Percentiles rank a stretch among this genome's conserved stretches.
phyloP scores from a whole-genome alignment of 192 early-diverging fungal species.

The Linnemannia zychae region DNA sequence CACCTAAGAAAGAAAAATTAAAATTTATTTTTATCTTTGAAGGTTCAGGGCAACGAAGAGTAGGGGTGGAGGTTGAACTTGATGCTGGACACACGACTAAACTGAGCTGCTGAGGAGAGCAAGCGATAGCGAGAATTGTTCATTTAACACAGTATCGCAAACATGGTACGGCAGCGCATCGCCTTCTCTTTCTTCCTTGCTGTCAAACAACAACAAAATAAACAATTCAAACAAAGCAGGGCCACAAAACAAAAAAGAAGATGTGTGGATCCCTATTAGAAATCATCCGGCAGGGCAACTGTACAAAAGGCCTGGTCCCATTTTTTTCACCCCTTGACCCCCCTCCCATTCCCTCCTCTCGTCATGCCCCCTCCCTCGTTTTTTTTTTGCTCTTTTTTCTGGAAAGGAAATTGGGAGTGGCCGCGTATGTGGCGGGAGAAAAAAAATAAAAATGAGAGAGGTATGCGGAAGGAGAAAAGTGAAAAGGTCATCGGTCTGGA shows the following conservation, averaged over 20 bases:
- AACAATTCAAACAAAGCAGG: not conserved
- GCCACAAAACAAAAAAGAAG: not conserved
- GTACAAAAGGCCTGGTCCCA: not conserved
- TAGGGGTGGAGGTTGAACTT: constrained; percentile 4
- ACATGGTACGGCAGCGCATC: not conserved
- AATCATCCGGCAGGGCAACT: not conserved
- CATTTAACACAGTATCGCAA: not conserved
- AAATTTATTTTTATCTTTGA: constrained; percentile 1
- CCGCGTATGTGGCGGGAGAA: not conserved
- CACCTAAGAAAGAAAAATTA: not conserved
- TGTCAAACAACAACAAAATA: not conserved
- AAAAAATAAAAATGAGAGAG: not conserved
- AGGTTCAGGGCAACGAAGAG: not conserved
- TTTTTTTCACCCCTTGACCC: not conserved
- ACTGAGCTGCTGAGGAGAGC: no score
- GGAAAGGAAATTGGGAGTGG: not conserved
- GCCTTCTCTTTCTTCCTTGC: not conserved
- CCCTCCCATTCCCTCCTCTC: not conserved
- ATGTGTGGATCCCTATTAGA: not conserved
- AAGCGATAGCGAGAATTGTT: no score
- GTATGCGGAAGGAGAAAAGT: not conserved
- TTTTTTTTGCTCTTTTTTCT: not conserved
- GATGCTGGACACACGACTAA: not conserved
- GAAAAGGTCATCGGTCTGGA: not conserved
- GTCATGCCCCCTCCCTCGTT: not conserved